phyloP scores from a whole-genome alignment of 192 early-diverging fungal species.

The Mycoemilia scoparia region DNA sequence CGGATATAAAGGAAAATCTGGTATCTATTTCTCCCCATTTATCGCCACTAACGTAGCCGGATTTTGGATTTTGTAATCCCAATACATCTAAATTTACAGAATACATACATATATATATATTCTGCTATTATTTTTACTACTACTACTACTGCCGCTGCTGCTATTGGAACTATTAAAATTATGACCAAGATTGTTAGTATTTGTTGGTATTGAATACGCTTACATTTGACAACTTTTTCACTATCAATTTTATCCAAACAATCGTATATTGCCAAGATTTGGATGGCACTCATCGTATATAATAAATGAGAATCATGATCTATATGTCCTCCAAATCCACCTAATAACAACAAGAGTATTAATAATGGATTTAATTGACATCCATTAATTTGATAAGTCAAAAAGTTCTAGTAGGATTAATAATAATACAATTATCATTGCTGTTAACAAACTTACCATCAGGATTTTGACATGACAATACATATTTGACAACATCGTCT shows the following conservation, averaged over 20 bases:
- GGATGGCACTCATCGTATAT: constrained; percentile 81
- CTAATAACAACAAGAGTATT: constrained; percentile 22
- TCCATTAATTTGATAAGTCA: not conserved
- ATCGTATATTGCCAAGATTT: constrained; percentile 67
- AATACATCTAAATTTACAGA: constrained; percentile 33
- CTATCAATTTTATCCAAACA: constrained; percentile 58
- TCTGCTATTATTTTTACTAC: not conserved
- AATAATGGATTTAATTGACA: not conserved
- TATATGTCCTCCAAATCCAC: constrained; percentile 76
- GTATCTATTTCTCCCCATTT: constrained; percentile 88
- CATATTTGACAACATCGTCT: constrained; percentile 59
- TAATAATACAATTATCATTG: too few species aligned
- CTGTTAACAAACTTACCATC: constrained; percentile 34
- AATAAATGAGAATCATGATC: constrained; percentile 81
- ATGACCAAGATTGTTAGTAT: too few species aligned
- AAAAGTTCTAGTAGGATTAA: too few species aligned
- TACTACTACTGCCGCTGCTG: too few species aligned
- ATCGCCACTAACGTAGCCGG: constrained; percentile 81
- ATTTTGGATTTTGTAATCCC: constrained; percentile 34
- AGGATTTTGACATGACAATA: constrained; percentile 50
- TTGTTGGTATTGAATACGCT: not conserved
- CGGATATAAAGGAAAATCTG: constrained; percentile 72
- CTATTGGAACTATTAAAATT: too few species aligned
- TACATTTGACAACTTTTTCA: constrained; percentile 49
- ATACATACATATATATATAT: not conserved